These are phyloP conservation scores for Piper betle DNA, from an alignment of 164 flowering plant species.

Conservation along the genomic window DNA sequence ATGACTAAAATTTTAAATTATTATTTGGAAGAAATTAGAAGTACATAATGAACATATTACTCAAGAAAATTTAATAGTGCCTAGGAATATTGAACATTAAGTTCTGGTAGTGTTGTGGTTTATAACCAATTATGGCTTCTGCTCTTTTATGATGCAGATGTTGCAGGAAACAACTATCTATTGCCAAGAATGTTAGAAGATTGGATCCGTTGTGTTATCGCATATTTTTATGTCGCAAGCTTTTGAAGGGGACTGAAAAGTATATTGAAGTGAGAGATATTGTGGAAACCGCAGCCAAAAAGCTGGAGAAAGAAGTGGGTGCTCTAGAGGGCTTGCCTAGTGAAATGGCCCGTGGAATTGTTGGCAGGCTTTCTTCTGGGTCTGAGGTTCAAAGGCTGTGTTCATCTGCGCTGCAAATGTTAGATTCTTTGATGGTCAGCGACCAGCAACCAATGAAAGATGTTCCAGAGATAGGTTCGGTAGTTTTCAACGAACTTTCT, in stretches of 20 bases:
- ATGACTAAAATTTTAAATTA: too few relatives aligned
- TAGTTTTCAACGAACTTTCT: too few relatives aligned
- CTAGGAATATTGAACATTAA: too few relatives aligned
- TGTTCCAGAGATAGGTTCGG: too few relatives aligned
- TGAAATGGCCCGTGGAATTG: conserved; percentile 80
- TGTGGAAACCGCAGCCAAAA: conserved; percentile 56
- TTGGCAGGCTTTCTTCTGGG: conserved; percentile 83
- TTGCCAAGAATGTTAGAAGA: conserved; percentile 80
- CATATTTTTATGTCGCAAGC: conserved; percentile 56
- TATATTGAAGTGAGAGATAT: conserved; percentile 43
- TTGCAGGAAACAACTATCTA: conserved; percentile 71
- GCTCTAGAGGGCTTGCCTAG: conserved; percentile 63
- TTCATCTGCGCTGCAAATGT: conserved; percentile 47
- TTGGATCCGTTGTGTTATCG: conserved; percentile 84
- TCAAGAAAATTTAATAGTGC: too few relatives aligned
- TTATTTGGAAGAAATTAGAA: too few relatives aligned
- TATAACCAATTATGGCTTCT: background rate
- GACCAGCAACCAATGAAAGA: too few relatives aligned
- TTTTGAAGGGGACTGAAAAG: conserved; percentile 49
- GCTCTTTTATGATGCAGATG: conserved; percentile 29
- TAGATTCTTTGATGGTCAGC: conserved; percentile 34
- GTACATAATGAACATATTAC: too few relatives aligned
- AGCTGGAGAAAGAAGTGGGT: conserved; percentile 80
- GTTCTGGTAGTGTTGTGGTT: too few relatives aligned
- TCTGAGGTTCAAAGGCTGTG: conserved; percentile 80